These are phyloP conservation scores for Lepiota brunneoincarnata DNA, from an alignment of 768 basidiomycete species.

Conservation along the genomic window DNA sequence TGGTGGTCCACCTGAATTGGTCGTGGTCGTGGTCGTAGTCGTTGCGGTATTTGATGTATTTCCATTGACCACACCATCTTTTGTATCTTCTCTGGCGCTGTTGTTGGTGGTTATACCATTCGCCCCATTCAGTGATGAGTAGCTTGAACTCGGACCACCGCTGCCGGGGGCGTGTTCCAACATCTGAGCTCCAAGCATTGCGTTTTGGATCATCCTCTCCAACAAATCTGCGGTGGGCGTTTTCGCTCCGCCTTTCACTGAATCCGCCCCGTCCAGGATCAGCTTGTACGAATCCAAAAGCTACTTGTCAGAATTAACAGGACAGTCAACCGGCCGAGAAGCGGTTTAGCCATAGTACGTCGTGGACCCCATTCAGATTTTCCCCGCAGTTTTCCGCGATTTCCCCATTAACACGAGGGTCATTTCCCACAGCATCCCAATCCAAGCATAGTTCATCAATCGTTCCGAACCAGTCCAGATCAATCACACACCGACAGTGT, in stretches of 20 bases:
- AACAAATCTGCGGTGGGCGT: conserved; percentile 29
- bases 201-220: conserved; percentile 42
- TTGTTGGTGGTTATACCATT: conserved; percentile 7
- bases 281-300: conserved; percentile 27
- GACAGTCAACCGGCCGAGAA: too few relatives aligned
- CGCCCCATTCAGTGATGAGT: conserved; percentile 13
- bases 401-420: not conserved
- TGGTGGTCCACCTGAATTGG: conserved; percentile 12
- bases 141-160: conserved; percentile 9
- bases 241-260: conserved; percentile 9
- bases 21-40: conserved; percentile 10
- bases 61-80: conserved; percentile 6
- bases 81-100: conserved; percentile 8
- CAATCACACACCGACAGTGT: not conserved
- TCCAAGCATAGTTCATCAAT: not conserved
- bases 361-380: too few relatives aligned
- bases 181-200: conserved; percentile 40
- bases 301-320: not conserved
- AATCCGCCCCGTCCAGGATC: conserved; percentile 27
- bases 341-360: too few relatives aligned
- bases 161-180: conserved; percentile 34
- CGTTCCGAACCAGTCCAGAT: not conserved
- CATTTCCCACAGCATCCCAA: conserved; percentile 3
- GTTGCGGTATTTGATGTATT: conserved; percentile 4
- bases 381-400: not conserved